Base-by-base conservation (phyloP, 306 rosid species). In the Pueraria montana region DNA sequence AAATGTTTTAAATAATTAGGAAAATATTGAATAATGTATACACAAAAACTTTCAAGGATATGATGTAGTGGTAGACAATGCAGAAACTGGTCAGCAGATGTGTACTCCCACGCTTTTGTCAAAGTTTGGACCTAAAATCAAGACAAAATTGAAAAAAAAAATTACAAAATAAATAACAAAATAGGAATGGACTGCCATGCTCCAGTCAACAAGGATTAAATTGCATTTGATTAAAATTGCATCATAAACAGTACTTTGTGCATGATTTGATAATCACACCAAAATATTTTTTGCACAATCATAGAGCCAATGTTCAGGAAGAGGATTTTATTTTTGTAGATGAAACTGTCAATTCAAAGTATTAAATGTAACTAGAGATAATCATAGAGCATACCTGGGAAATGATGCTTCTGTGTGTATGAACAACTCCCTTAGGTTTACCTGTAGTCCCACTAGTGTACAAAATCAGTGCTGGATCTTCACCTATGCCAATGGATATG, bases 391-490 rank as follows among this genome's bases (percentile, higher is more conserved):
- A 82, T 87, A 93, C 99, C 96, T 96, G 99, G 27, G 98, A 84
- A 80, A 84, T 61, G 55, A 96, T 90, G 89, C 98, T 89, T 84
- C 78, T 77, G 86, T 96, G 99, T 0, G 99, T 96, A 86, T 96
- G 99, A 76, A 96, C 97, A 83, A 89, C 99, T 79, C 99, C 99
- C 85, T 96, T 96, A 13, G 98, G 99, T 90, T 93, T 96, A 75
- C 99, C 99, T 4, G 99, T 96, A 65, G 99, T 96, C 48, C 99
- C 99, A 42, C 99, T 93, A 26, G 99, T 96, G 80, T 96, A 93
- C 76, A 96, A 80, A 63, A 96, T 88, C 76, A 96, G 86, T 42
- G 99, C 98, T 11, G 97, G 94, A 88, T 93, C 97, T 82, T 92
- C 98, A 90, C 89, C 99, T 93, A 79, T 45, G 83, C 48, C 82